Evolutionary conservation across 1,284 basidiomycete genomes (phyloP).

Genomic region (Inonotus obliquus): DNA sequence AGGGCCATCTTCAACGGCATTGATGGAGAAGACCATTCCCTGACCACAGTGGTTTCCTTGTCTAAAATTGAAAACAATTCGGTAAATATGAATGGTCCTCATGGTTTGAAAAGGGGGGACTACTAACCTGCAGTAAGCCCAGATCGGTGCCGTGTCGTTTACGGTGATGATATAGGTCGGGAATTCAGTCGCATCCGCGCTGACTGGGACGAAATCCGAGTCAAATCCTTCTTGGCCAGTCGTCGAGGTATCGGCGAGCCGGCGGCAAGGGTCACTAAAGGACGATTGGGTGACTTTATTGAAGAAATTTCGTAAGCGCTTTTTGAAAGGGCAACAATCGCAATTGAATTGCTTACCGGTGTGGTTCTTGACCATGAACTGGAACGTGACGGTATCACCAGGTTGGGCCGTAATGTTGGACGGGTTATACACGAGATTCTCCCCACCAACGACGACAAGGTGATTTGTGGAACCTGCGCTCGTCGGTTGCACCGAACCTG

Average conservation of each 20-base stretch:
- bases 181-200: conserved; percentile 39
- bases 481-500: conserved; percentile 18
- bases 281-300: conserved; percentile 45
- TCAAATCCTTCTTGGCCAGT: conserved; percentile 52
- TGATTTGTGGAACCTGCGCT: conserved; percentile 6
- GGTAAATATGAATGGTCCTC: neutral
- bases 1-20: conserved; percentile 47
- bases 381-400: conserved; percentile 60
- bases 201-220: conserved; percentile 56
- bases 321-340: neutral
- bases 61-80: neutral
- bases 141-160: conserved; percentile 47
- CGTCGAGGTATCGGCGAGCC: conserved; percentile 42
- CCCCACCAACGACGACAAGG: conserved; percentile 14
- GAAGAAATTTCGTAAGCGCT: neutral
- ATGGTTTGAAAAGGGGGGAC: neutral
- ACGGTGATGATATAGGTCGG: conserved; percentile 50
- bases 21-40: conserved; percentile 65
- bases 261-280: conserved; percentile 50
- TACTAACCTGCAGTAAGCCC: conserved; percentile 35
- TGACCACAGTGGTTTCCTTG: conserved; percentile 49
- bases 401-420: conserved; percentile 43
- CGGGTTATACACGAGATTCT: conserved; percentile 37
- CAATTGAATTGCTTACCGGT: conserved; percentile 22
- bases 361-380: conserved; percentile 45